These are phyloP conservation scores for Tetrapisispora fleetii DNA, from an alignment of 805 yeast species.

Conservation along the genomic window DNA sequence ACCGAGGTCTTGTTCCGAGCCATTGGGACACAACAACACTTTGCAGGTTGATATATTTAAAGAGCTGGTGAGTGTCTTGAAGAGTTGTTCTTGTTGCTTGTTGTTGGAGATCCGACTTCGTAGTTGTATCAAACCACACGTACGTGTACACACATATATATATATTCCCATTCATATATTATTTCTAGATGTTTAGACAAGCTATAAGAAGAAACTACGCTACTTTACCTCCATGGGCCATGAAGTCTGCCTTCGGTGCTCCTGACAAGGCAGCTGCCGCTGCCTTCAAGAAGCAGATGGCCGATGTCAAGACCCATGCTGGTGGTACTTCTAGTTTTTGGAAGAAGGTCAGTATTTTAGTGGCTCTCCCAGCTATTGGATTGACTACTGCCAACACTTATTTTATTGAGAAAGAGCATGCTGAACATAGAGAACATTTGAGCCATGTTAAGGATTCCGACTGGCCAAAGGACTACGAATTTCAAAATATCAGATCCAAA, in stretches of 20 bases:
- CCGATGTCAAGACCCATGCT: constrained; percentile 74
- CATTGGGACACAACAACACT: too few species aligned
- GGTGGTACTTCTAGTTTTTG: constrained; percentile 64
- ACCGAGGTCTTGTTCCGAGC: too few species aligned
- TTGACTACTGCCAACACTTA: constrained; percentile 72
- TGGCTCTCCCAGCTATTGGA: constrained; percentile 75
- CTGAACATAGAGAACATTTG: constrained; percentile 76
- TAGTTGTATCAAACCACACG: too few species aligned
- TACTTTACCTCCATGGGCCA: constrained; percentile 34
- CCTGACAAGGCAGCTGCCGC: constrained; percentile 50
- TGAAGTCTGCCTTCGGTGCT: constrained; percentile 40
- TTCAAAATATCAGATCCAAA: constrained; percentile 79
- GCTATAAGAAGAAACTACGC: constrained; percentile 28
- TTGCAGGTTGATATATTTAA: too few species aligned
- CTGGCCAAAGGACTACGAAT: constrained; percentile 86
- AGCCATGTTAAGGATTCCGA: constrained; percentile 68
- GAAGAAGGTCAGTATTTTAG: constrained; percentile 72
- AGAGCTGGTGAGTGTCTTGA: too few species aligned
- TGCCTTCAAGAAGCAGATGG: constrained; percentile 50
- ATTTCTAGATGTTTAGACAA: constrained; percentile 36
- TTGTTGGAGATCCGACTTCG: too few species aligned
- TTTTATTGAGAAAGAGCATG: constrained; percentile 78
- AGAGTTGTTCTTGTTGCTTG: too few species aligned
- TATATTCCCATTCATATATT: neutral
- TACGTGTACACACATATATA: neutral